Evolutionary conservation across 768 basidiomycete species (phyloP), one percentile per base, ranked within the genome.

Genomic region (Paxillus rubicundulus): DNA sequence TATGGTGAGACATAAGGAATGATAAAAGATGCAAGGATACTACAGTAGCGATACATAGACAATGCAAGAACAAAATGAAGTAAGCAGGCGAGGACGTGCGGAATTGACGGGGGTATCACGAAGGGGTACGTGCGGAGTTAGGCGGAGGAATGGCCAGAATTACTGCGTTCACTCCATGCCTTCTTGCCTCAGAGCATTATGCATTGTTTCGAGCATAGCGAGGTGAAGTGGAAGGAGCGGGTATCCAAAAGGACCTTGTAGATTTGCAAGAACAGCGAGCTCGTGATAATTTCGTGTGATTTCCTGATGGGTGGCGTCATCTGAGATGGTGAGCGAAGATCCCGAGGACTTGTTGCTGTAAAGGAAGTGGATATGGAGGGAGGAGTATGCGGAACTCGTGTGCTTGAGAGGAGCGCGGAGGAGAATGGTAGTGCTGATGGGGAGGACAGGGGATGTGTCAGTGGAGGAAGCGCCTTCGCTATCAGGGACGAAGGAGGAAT

Each of bases 221-320:
- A 92, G 74, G 62, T 92, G 89, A 63, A 86, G 82, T 12, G 89
- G 90, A 47, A 92, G 66, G 36, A 74, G 71, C 9, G 81, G 74
- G 60, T 81, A 76, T 48, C 71, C 75, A 27, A 70, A 74, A 43
- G 81, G 70, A 54, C 73, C 74, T 65, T 70, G 70, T 32, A 67
- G 45, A 37, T 56, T 61, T 45, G 82, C 77, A 9, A 92, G 79
- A 27, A 89, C 76, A 2, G 82, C 74, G 16, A 93, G 77, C 53
- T 87, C 86, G 59, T 87, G 76, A 61, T 78, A 91, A 61, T 82
- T 91, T 40, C 69, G 74, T 16, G 85, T 80, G 60, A 92, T 78
- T 49, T 90, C 89, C 21, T 69, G 61, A 54, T 69, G 63, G 45
- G 66, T 69, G 48, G 65, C 63, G n/a, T 66, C 61, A 36, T 74